phyloP scores from a whole-genome alignment of 1,139 yeast genomes.

The Geotrichum aggregatum region DNA sequence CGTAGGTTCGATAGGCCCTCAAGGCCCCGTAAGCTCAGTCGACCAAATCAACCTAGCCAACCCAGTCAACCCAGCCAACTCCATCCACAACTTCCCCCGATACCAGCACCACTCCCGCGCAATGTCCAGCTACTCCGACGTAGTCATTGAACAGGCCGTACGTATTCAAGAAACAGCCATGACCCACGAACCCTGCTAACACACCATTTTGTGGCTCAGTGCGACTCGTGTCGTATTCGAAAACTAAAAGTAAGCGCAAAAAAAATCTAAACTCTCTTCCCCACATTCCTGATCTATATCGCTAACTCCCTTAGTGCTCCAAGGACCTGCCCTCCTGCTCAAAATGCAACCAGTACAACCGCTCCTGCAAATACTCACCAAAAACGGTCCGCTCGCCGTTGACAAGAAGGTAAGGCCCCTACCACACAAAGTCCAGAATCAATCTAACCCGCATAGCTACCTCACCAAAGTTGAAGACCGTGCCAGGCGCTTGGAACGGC shows the following conservation, averaged over 20 bases:
- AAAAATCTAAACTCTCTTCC: neutral
- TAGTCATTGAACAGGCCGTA: conserved; percentile 20
- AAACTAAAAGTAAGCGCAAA: conserved; percentile 40
- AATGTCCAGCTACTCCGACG: conserved; percentile 7
- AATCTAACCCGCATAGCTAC: conserved; percentile 22
- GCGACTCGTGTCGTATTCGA: conserved; percentile 50
- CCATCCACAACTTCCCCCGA: neutral
- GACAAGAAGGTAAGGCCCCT: conserved; percentile 59
- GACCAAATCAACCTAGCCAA: neutral
- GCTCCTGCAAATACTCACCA: conserved; percentile 78
- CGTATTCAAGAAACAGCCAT: neutral
- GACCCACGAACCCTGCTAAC: too few relatives aligned
- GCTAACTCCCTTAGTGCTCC: conserved; percentile 43
- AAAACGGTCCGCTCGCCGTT: conserved; percentile 72
- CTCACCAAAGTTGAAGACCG: conserved; percentile 70
- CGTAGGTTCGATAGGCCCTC: too few relatives aligned
- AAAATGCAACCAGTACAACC: conserved; percentile 66
- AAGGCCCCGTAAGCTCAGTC: too few relatives aligned
- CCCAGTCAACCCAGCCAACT: too few relatives aligned
- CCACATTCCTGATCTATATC: neutral
- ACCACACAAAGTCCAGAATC: neutral
- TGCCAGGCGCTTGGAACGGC: conserved; percentile 51
- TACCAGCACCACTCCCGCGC: neutral
- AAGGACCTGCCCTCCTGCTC: conserved; percentile 70
- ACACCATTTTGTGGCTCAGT: conserved; percentile 31